Percentiles rank a stretch among this genome's conserved stretches.
Conservation (phyloP, 495 filamentous ascomycete species). For the Staphylotrichum tortipilum region DNA sequence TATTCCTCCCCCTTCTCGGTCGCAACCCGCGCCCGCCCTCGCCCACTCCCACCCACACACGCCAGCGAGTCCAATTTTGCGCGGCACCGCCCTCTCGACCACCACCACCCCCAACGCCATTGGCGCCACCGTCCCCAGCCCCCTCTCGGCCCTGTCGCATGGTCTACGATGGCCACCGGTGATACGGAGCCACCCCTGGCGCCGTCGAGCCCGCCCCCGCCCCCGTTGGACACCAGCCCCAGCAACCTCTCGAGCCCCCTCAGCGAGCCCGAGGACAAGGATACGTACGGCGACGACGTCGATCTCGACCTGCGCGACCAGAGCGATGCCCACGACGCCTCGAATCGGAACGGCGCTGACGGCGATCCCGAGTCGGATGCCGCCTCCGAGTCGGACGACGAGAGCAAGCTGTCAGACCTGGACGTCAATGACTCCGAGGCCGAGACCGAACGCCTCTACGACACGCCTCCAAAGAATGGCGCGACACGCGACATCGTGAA, state of each 20-base stretch:
- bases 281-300: slow-evolving; percentile 38
- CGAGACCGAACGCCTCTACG: slow-evolving; percentile 89
- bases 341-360: slow-evolving; percentile 44
- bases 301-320: slow-evolving; percentile 32
- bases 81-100: slow-evolving; percentile 12
- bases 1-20: neutral
- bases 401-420: slow-evolving; percentile 44
- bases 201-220: slow-evolving; percentile 38
- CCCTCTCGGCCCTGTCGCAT: slow-evolving; percentile 10
- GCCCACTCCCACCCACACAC: slow-evolving; percentile 14
- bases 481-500: slow-evolving; percentile 54
- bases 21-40: slow-evolving; percentile 14
- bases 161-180: slow-evolving; percentile 36
- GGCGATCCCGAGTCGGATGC: slow-evolving; percentile 35
- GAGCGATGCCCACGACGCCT: slow-evolving; percentile 24
- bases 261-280: slow-evolving; percentile 82
- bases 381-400: slow-evolving; percentile 26
- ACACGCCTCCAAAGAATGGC: slow-evolving; percentile 71
- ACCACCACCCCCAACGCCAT: slow-evolving; percentile 9
- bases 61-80: slow-evolving; percentile 20
- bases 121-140: slow-evolving; percentile 7
- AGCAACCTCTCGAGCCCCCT: slow-evolving; percentile 56
- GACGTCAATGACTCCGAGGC: slow-evolving; percentile 88
- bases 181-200: slow-evolving; percentile 37
- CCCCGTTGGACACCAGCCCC: slow-evolving; percentile 27